Conservation (phyloP, 371 early-diverging fungal species). For the Rhizomucor miehei region DNA sequence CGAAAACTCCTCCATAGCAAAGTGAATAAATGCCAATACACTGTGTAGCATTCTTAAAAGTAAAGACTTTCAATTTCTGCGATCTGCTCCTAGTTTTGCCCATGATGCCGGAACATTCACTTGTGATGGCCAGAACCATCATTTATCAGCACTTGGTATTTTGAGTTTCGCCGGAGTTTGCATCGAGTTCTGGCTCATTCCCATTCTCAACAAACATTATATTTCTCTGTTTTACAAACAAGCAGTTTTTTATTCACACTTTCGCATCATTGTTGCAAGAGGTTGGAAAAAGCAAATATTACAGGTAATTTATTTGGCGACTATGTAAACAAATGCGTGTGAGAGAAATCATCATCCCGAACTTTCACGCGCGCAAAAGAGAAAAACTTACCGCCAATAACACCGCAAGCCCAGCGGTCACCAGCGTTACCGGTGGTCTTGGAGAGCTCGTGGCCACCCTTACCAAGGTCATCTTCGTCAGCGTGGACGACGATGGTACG, state of each 20-base stretch:
- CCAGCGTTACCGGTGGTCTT: constrained; percentile 86
- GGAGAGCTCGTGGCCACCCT: constrained; percentile 73
- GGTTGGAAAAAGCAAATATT: not conserved
- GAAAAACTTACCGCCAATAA: constrained; percentile 68
- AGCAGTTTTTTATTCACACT: no score
- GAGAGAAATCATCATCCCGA: not conserved
- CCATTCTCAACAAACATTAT: no score
- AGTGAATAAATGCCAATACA: not conserved
- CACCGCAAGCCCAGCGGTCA: constrained; percentile 83
- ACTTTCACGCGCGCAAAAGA: not conserved
- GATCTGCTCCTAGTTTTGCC: no score
- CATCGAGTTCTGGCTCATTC: no score
- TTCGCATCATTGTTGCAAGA: not conserved
- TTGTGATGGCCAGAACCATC: no score
- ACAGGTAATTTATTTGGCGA: constrained; percentile 4
- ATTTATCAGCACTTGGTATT: no score
- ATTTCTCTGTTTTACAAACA: no score
- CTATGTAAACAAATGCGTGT: constrained; percentile 2
- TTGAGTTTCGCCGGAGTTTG: no score
- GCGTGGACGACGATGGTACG: constrained; percentile 87
- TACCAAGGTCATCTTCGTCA: constrained; percentile 83
- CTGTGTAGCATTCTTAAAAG: no score
- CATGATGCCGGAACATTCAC: no score
- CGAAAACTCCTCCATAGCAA: not conserved
- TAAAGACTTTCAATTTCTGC: no score